Percentiles rank a stretch among this genome's conserved stretches.
Evolutionary conservation across 371 early-diverging fungal species (phyloP).

Genomic region (Circinella umbellata): DNA sequence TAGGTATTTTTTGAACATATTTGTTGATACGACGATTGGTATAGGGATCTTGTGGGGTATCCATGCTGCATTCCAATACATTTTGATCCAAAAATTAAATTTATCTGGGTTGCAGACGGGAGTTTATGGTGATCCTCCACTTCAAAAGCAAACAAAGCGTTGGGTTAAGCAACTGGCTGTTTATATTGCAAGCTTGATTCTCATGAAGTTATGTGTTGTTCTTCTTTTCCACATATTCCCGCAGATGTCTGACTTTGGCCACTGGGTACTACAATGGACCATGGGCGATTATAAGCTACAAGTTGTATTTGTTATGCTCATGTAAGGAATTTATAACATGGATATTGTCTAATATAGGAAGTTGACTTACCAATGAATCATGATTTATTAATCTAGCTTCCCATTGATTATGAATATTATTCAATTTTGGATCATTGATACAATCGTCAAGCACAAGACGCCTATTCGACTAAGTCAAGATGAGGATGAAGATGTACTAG

Average conservation of each 20-base stretch:
- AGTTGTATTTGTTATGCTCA: constrained; percentile 68
- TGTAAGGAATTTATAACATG: constrained; percentile 30
- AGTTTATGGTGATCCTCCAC: constrained; percentile 69
- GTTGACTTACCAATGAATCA: neutral
- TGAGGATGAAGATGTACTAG: constrained; percentile 32
- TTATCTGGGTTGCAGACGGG: constrained; percentile 62
- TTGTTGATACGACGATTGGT: constrained; percentile 72
- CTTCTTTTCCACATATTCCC: constrained; percentile 52
- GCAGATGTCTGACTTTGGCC: constrained; percentile 62
- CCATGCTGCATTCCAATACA: constrained; percentile 49
- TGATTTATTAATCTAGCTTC: constrained; percentile 27
- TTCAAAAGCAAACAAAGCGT: constrained; percentile 44
- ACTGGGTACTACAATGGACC: constrained; percentile 62
- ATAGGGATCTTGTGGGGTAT: constrained; percentile 66
- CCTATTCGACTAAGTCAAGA: constrained; percentile 37
- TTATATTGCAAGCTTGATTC: constrained; percentile 55
- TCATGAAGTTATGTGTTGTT: constrained; percentile 68
- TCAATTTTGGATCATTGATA: constrained; percentile 72
- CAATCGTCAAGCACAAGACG: constrained; percentile 63
- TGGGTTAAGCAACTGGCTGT: constrained; percentile 66
- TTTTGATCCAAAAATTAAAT: constrained; percentile 28
- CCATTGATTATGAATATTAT: constrained; percentile 65
- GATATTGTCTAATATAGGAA: neutral
- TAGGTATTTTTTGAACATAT: constrained; percentile 78
- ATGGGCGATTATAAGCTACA: constrained; percentile 60